Base-by-base conservation (phyloP, 139 green algal genomes). In the Chlorella ohadii region DNA sequence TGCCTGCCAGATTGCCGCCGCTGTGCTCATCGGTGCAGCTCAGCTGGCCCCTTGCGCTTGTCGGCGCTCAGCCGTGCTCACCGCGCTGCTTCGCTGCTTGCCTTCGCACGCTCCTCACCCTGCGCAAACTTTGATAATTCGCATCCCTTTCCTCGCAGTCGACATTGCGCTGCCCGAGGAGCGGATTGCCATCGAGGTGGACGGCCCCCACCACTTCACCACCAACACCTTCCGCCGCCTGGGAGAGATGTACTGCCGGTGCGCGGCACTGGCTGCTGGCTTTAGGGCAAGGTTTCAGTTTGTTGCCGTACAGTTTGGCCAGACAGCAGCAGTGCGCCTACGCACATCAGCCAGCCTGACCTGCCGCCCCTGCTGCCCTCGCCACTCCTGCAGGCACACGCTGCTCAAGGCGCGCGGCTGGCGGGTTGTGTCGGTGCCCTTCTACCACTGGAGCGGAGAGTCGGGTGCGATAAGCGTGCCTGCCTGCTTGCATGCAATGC, bases 151-250 rank as follows among this genome's bases (percentile, higher is more conserved):
- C 22, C 27, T n/a, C 72, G 44, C 84, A 80, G 72, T 93, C 11
- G 90, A 93, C 65, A 91, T 93, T 67, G 81, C 86, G 2, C 79
- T 93, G 33, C 57, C 87, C 1, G 39, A 68, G 27, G 86, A 87
- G 56, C 38, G 67, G 17, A 85, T 93, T 25, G 89, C 87, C 0
- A 72, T 93, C 22, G 90, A 93, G 70, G 86, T 92, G 33, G 90
- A 93, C 47, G 90, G 90, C 23, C 90, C 90, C 17, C 87, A 78
- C 61, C 90, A 93, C 86, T 93, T 91, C 84, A 91, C 89, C 22
- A 31, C 83, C 65, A 93, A 93, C 78, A 87, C 81, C 25, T 82
- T 81, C 47, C 64, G 84, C 36, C 90, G 88, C 20, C 66, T 90
- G 56, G 90, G 79, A 3, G 68, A 87, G 36, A 85, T 78, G 41